phyloP scores from a whole-genome alignment of 106 monocot species.

The Allium fistulosum region DNA sequence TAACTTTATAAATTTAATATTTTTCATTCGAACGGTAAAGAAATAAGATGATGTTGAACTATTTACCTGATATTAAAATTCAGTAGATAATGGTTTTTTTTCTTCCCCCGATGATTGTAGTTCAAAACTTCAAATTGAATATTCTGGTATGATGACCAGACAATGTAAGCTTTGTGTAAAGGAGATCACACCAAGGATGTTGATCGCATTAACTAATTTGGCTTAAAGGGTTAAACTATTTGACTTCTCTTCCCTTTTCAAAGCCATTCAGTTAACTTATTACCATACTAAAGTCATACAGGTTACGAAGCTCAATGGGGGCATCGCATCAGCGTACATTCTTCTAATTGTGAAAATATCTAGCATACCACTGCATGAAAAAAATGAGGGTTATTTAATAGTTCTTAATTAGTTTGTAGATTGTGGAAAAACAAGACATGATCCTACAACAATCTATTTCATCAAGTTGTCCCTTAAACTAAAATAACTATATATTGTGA shows the following conservation, averaged over 20 bases:
- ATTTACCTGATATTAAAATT: too few species aligned
- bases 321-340: neutral
- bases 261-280: neutral
- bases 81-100: too few species aligned
- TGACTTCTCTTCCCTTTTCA: too few species aligned
- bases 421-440: conserved; percentile 1
- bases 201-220: too few species aligned
- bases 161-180: too few species aligned
- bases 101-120: too few species aligned
- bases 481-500: neutral
- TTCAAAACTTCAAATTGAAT: too few species aligned
- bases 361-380: neutral
- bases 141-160: too few species aligned
- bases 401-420: neutral
- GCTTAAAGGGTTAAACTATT: too few species aligned
- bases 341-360: neutral
- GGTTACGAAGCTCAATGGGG: neutral
- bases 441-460: neutral
- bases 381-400: neutral
- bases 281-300: neutral
- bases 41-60: too few species aligned
- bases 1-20: neutral
- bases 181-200: too few species aligned
- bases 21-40: too few species aligned
- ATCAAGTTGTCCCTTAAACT: conserved; percentile 1